Evolutionary conservation across 2,329 filamentous ascomycete genomes (phyloP).

Genomic region (Tetracladium maxilliforme): DNA sequence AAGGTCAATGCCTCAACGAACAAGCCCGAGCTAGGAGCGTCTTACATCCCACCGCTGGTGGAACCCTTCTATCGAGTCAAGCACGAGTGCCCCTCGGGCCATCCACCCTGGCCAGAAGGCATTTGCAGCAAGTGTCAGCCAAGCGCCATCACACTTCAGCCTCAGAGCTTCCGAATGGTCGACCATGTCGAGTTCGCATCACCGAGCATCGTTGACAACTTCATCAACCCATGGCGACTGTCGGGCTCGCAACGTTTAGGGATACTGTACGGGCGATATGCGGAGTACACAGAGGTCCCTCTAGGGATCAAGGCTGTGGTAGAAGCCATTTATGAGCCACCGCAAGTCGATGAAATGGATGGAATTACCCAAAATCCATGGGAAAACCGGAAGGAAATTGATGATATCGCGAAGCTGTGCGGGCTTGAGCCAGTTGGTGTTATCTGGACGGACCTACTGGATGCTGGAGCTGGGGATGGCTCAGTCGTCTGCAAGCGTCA

Average conservation of each 20-base stretch:
- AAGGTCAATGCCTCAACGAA: conserved; percentile 96
- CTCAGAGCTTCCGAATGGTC: conserved; percentile 89
- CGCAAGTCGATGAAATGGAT: conserved; percentile 78
- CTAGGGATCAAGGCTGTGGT: conserved; percentile 91
- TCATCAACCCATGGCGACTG: conserved; percentile 83
- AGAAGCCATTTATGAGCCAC: conserved; percentile 93
- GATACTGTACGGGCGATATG: conserved; percentile 81
- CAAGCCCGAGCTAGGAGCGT: conserved; percentile 83
- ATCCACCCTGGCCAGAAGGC: conserved; percentile 85
- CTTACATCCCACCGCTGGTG: conserved; percentile 86
- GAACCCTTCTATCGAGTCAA: conserved; percentile 89
- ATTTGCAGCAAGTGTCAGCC: conserved; percentile 98
- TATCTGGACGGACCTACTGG: conserved; percentile 85
- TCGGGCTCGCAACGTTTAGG: conserved; percentile 75
- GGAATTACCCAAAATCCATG: conserved; percentile 76
- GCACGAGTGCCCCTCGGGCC: conserved; percentile 80
- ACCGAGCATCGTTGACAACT: conserved; percentile 69
- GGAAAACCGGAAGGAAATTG: conserved; percentile 70
- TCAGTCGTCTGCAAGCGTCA: conserved; percentile 90
- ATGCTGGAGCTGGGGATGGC: conserved; percentile 68
- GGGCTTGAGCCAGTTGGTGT: conserved; percentile 81
- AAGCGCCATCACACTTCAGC: conserved; percentile 88
- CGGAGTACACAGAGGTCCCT: conserved; percentile 84
- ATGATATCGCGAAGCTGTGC: conserved; percentile 67
- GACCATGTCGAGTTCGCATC: conserved; percentile 95